These are phyloP conservation scores for Parastagonospora nodorum DNA, from an alignment of 2,329 filamentous ascomycete genomes.

Conservation along the genomic window DNA sequence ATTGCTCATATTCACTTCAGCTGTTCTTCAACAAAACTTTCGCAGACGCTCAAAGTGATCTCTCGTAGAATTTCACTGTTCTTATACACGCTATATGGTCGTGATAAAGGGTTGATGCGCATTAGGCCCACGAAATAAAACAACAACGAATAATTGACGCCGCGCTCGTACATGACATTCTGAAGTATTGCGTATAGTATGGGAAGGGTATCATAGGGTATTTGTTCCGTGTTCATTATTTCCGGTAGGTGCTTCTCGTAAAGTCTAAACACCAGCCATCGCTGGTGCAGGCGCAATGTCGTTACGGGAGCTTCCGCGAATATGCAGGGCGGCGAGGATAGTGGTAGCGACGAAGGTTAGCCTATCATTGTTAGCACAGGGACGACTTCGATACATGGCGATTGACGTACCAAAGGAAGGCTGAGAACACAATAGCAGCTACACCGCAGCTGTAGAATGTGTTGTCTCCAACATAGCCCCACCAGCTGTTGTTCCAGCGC, in stretches of 20 bases:
- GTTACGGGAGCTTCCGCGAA: slow-evolving; percentile 47
- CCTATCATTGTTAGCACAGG: slow-evolving; percentile 43
- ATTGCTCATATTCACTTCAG: too few relatives aligned
- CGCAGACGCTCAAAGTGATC: too few relatives aligned
- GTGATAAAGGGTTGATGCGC: too few relatives aligned
- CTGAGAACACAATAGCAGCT: slow-evolving; percentile 70
- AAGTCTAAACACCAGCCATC: slow-evolving; percentile 46
- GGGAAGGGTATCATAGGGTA: slow-evolving; percentile 8
- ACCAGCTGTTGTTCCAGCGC: slow-evolving; percentile 62
- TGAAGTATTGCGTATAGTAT: background rate
- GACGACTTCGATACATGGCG: background rate
- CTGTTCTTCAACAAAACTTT: too few relatives aligned
- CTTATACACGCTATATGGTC: too few relatives aligned
- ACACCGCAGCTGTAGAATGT: slow-evolving; percentile 62
- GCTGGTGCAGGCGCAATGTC: slow-evolving; percentile 40
- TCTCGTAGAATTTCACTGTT: too few relatives aligned
- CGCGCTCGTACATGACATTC: slow-evolving; percentile 6
- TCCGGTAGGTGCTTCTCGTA: background rate
- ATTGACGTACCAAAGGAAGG: slow-evolving; percentile 65
- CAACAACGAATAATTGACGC: background rate
- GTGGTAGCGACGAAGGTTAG: slow-evolving; percentile 58
- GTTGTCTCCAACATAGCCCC: slow-evolving; percentile 49
- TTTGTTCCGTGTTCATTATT: background rate
- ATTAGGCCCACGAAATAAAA: background rate
- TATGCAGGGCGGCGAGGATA: slow-evolving; percentile 54